Base-by-base conservation (phyloP, 306 rosid genomes). In the Chamaecrista fasciculata region DNA sequence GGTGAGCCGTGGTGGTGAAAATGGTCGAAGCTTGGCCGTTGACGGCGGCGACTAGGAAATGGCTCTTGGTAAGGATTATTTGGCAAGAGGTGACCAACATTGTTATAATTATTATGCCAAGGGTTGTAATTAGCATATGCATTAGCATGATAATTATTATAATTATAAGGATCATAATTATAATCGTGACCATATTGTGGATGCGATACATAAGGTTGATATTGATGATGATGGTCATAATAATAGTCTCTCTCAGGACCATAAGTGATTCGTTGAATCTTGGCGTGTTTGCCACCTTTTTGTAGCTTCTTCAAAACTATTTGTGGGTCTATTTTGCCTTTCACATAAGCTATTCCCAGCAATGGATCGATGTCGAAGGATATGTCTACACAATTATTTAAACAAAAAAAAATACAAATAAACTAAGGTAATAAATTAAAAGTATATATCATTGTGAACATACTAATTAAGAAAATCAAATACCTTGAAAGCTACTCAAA, bases 401-500 rank as follows among this genome's bases (percentile, higher is more conserved):
- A n/a, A n/a, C 53, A 31, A 56, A 31, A 15, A 44, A 1, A 25
- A 14, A 65, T 65, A 5, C 4, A 33, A 8, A 33, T 33, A 33
- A 33, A 4, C 6, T 5, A 33, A 33, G 36, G n/a, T n/a, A n/a
- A n/a, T n/a, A n/a, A n/a, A n/a, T n/a, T n/a, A n/a, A n/a, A n/a
- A n/a, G n/a, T n/a, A n/a, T n/a, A n/a, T n/a, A n/a, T n/a, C n/a
- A n/a, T n/a, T n/a, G n/a, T n/a, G n/a, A n/a, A n/a, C n/a, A n/a
- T n/a, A n/a, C n/a, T n/a, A n/a, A n/a, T n/a, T n/a, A n/a, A n/a
- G n/a, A n/a, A n/a, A n/a, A n/a, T n/a, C n/a, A n/a, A 20, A 24
- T 64, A 73, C 76, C 76, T 63, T 77, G 9, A 55, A 77, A 77
- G 67, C 55, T 25, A 15, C 8, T 42, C 67, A 77, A 55, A 18